Evolutionary conservation across 2,329 filamentous ascomycete genomes (phyloP), one percentile per base, ranked within the genome.

Genomic region (Fusarium nisikadoi): DNA sequence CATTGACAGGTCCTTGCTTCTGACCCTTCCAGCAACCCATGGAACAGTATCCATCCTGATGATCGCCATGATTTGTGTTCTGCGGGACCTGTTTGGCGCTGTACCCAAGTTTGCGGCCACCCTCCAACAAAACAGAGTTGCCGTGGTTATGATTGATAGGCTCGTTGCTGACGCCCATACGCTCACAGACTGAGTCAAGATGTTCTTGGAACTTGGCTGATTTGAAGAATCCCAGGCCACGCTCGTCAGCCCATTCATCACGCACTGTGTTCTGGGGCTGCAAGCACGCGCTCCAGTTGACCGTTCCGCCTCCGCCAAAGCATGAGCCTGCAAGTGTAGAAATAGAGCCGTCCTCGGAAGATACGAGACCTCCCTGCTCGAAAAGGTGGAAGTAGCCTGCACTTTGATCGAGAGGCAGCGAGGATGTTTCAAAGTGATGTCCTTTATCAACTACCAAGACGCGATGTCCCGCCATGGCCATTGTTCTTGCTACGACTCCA

Each of bases 301-400:
- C 47, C 10, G 57, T 60, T 36, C 57, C 57, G 9, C 57, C 57
- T 29, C 57, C 57, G 2, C 57, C 57, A 19, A 60, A 60, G 19
- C 57, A 60, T 19, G 57, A 55, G 0, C 57, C 57, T 23, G 57
- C 57, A 13, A 55, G 27, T 11, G 49, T 55, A 29, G 57, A 55
- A 3, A 60, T 60, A 19, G 57, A 60, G 3, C 47, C 57, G 11
- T 60, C 57, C 2, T 60, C 57, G 3, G 57, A 60, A 5, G 47
- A 29, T 29, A 60, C n/a, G 0, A 60, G 33, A 1, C 57, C 57
- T 23, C 57, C 47, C 0, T 27, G 23, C 4, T 60, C 57, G 17
- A 60, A 60, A 20, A 60, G 57, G 10, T 60, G 57, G 23, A 60
- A 60, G 1, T 55, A 60, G 9, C 36, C 57, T 12, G 29, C 17